A percentile compares a stretch with the other conserved stretches of the same genome.
phyloP scores from a whole-genome alignment of 208 protist genomes.

The Phytomonas sp. region DNA sequence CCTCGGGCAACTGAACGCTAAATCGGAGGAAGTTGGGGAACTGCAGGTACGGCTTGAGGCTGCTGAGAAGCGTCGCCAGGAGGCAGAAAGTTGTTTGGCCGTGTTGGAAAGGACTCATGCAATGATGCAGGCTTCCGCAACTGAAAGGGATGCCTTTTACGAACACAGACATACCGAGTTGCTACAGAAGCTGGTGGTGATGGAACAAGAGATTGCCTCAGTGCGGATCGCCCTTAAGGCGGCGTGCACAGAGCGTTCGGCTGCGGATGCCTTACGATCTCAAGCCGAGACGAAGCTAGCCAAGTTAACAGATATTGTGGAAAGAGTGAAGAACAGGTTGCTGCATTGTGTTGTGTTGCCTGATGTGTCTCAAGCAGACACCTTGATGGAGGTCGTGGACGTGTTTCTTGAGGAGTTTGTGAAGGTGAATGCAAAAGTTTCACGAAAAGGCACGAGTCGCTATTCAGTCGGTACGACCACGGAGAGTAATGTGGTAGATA shows the following conservation, averaged over 20 bases:
- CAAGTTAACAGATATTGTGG: not conserved
- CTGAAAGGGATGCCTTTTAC: not conserved
- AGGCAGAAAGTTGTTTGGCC: not conserved
- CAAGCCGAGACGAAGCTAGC: not conserved
- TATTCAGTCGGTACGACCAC: not conserved
- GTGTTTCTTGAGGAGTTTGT: not conserved
- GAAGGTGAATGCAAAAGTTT: not conserved
- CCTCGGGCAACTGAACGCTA: not conserved
- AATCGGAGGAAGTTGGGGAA: not conserved
- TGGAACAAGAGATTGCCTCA: not conserved
- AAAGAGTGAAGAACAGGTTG: not conserved
- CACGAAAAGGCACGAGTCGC: not conserved
- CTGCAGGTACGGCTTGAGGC: not conserved
- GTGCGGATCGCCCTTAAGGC: not conserved
- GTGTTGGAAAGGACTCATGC: not conserved
- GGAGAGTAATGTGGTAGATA: not conserved
- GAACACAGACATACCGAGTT: not conserved
- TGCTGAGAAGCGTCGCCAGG: not conserved
- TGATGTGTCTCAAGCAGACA: not conserved
- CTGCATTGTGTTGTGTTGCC: not conserved
- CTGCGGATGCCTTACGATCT: not conserved
- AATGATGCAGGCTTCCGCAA: not conserved
- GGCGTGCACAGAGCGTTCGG: not conserved
- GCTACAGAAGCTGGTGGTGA: not conserved
- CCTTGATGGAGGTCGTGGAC: not conserved